Base-by-base conservation (phyloP, 495 filamentous ascomycete species). In the Cercophora sp. region DNA sequence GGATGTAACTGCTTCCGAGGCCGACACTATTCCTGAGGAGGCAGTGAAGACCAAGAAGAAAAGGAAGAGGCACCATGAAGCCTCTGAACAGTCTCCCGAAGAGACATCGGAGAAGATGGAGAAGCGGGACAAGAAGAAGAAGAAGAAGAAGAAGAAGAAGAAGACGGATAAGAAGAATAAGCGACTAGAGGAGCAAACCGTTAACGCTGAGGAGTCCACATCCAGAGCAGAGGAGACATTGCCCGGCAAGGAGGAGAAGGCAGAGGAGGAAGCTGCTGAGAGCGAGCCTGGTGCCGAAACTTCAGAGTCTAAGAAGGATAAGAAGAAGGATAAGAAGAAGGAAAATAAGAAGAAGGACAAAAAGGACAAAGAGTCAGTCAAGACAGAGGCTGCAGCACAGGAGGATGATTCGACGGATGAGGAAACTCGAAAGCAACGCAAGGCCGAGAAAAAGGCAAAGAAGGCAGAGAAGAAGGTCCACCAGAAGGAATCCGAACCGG, bases 261-360 rank as follows among this genome's bases (percentile, higher is more conserved):
- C 6, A 13, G 29, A 6, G 29, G 13, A 32, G 29, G 29, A 32
- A 13, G 29, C 29, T 13, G 29, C 29, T 32, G n/a, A n/a, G n/a
- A n/a, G n/a, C n/a, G n/a, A n/a, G n/a, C n/a, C n/a, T n/a, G n/a
- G n/a, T n/a, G n/a, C n/a, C n/a, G n/a, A n/a, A n/a, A n/a, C n/a
- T n/a, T n/a, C n/a, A n/a, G n/a, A n/a, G n/a, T n/a, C 32, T 26
- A 59, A 67, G 45, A 58, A 48, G 31, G 52, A 19, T 36, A 63
- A 42, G 51, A 49, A 44, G 19, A 25, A 25, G 11, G 48, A 56
- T 59, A 51, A 58, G 60, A 36, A 63, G 43, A 55, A 52, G 48
- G 54, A 52, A 6, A 53, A 59, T 24, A 61, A 61, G 18, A 52
- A 60, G 32, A 19, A 48, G 37, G 57, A 50, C 44, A 51, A 57